Evolutionary conservation across 805 yeast genomes (phyloP).

Genomic region (Yarrowia porcina): DNA sequence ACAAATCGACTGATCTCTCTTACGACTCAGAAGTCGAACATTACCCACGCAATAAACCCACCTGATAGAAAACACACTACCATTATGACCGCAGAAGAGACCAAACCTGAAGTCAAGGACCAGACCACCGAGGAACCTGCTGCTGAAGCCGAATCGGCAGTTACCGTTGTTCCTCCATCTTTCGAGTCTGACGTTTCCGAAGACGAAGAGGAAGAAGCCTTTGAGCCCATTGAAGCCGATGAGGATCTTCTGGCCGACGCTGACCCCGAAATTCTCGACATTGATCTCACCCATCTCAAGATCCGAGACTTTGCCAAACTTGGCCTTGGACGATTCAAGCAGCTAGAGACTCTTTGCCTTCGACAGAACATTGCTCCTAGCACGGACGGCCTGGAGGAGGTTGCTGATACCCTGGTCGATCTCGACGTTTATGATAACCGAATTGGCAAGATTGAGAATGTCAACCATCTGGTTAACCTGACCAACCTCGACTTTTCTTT

Average conservation of each 20-base stretch:
- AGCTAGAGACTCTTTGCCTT: slow-evolving; percentile 52
- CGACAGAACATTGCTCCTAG: slow-evolving; percentile 80
- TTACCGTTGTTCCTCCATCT: background rate
- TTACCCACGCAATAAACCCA: background rate
- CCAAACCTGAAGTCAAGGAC: background rate
- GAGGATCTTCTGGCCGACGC: slow-evolving; percentile 50
- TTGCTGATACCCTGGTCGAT: slow-evolving; percentile 61
- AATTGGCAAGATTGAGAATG: slow-evolving; percentile 70
- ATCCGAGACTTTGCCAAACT: slow-evolving; percentile 50
- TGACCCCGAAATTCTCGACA: slow-evolving; percentile 47
- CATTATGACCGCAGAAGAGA: background rate
- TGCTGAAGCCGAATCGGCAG: background rate
- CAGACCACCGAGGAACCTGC: background rate
- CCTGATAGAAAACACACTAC: background rate
- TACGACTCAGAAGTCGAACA: background rate
- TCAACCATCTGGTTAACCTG: slow-evolving; percentile 54
- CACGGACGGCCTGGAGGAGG: slow-evolving; percentile 63
- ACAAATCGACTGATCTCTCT: background rate
- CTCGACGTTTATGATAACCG: slow-evolving; percentile 90
- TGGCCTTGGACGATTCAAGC: slow-evolving; percentile 45
- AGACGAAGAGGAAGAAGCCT: slow-evolving; percentile 19
- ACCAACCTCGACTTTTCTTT: slow-evolving; percentile 76
- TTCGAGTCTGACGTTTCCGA: slow-evolving; percentile 13
- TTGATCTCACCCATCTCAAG: slow-evolving; percentile 59
- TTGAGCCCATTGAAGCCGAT: slow-evolving; percentile 55